Percentiles rank a stretch among this genome's conserved stretches.
phyloP scores from a whole-genome alignment of 1,139 yeast species.

The Candida sp. region DNA sequence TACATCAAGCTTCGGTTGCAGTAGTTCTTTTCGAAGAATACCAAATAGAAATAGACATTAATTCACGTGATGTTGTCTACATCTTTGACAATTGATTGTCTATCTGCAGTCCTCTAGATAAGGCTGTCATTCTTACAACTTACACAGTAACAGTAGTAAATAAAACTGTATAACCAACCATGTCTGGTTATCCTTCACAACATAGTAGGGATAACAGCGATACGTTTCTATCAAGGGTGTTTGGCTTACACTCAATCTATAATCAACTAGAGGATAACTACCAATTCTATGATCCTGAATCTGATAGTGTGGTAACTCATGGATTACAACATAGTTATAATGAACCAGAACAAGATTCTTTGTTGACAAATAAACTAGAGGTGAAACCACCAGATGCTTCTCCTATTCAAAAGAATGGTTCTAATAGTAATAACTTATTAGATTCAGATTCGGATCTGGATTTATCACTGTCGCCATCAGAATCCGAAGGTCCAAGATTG shows the following conservation, averaged over 20 bases:
- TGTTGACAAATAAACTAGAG: neutral
- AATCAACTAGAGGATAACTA: slow-evolving; percentile 38
- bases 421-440: slow-evolving; percentile 15
- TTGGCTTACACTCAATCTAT: slow-evolving; percentile 51
- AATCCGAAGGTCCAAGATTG: slow-evolving; percentile 10
- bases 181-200: neutral
- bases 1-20: neutral
- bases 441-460: slow-evolving; percentile 38
- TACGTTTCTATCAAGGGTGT: slow-evolving; percentile 55
- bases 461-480: slow-evolving; percentile 18
- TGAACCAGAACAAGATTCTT: slow-evolving; percentile 4
- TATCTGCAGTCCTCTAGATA: too few species aligned
- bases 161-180: neutral
- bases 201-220: slow-evolving; percentile 22
- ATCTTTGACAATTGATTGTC: too few species aligned
- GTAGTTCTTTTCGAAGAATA: neutral
- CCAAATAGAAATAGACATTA: too few species aligned
- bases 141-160: neutral
- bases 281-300: slow-evolving; percentile 38
- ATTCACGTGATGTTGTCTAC: too few species aligned
- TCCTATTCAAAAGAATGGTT: slow-evolving; percentile 1
- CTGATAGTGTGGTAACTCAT: slow-evolving; percentile 13
- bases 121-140: too few species aligned
- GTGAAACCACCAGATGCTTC: neutral
- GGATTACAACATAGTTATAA: slow-evolving; percentile 4